Conservation (phyloP, 1,284 basidiomycete species). For the Heterobasidion irregulare region DNA sequence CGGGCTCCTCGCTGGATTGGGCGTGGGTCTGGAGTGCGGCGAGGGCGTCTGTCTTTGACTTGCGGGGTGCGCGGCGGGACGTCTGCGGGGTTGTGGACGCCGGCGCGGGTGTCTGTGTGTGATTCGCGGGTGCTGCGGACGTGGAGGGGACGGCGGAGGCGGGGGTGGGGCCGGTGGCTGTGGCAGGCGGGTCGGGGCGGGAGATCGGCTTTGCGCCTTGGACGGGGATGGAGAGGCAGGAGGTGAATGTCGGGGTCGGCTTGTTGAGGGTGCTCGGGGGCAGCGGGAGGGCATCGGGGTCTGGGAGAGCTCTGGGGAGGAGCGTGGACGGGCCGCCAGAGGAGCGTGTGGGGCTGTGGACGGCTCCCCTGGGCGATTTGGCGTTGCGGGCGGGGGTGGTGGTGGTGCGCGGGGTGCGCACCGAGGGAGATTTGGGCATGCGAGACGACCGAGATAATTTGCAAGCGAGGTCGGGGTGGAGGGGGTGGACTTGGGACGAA, state of each 20-base stretch:
- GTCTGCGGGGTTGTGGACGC: slow-evolving; percentile 17
- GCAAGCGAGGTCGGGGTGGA: not conserved
- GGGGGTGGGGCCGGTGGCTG: slow-evolving; percentile 2
- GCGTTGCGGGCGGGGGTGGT: slow-evolving; percentile 44
- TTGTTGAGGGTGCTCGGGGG: slow-evolving; percentile 18
- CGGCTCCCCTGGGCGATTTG: slow-evolving; percentile 37
- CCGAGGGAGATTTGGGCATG: slow-evolving; percentile 23
- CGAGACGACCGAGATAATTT: no score
- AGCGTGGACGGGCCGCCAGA: slow-evolving; percentile 12
- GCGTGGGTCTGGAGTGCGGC: slow-evolving; percentile 65
- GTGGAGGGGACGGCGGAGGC: slow-evolving; percentile 5
- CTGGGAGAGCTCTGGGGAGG: slow-evolving; percentile 17
- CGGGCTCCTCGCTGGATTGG: slow-evolving; percentile 16
- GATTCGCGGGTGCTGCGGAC: not conserved
- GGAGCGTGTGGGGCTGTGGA: slow-evolving; percentile 29
- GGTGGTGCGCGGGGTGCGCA: slow-evolving; percentile 35
- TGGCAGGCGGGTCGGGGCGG: slow-evolving; percentile 6
- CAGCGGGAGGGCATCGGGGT: slow-evolving; percentile 17
- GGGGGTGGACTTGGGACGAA: slow-evolving; percentile 6
- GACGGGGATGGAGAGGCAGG: slow-evolving; percentile 60
- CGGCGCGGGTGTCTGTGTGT: not conserved
- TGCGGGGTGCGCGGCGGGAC: slow-evolving; percentile 67
- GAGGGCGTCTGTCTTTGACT: slow-evolving; percentile 79
- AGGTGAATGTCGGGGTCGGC: slow-evolving; percentile 42
- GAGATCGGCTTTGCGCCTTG: slow-evolving; percentile 52